Conservation (phyloP, 2,329 filamentous ascomycete species). For the Aspergillus tubingensis region DNA sequence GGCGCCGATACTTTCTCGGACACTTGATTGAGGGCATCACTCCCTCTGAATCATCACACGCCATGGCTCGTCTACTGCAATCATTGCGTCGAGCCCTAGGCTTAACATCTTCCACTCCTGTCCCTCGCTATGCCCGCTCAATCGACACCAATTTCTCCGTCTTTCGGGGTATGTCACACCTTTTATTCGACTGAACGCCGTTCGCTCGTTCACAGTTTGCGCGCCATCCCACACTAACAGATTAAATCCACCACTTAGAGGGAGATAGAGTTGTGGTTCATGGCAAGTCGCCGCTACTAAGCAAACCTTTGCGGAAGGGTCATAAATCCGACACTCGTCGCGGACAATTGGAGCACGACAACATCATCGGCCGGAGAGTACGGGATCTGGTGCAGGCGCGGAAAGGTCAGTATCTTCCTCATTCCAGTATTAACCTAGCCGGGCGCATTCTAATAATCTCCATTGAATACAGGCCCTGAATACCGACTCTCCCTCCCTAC, state of each 20-base stretch:
- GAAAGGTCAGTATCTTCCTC: constrained; percentile 42
- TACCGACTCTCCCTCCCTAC: constrained; percentile 66
- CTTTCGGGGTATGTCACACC: constrained; percentile 36
- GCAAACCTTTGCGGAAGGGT: constrained; percentile 43
- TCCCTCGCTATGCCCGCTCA: constrained; percentile 26
- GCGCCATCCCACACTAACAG: neutral
- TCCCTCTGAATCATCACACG: neutral
- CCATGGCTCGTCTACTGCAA: constrained; percentile 41
- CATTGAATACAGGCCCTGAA: constrained; percentile 38
- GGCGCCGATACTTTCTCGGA: neutral
- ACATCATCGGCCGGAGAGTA: constrained; percentile 65
- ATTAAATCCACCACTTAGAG: constrained; percentile 30
- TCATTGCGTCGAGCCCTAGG: constrained; percentile 35
- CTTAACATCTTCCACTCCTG: constrained; percentile 20
- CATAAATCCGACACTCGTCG: constrained; percentile 38
- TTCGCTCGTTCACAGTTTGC: neutral
- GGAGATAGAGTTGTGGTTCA: constrained; percentile 47
- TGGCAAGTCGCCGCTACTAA: constrained; percentile 43
- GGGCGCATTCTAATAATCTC: neutral
- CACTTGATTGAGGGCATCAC: neutral
- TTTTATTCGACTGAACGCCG: neutral
- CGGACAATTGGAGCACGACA: constrained; percentile 47
- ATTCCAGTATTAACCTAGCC: neutral
- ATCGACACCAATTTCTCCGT: constrained; percentile 42
- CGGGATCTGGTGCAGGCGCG: constrained; percentile 62